A percentile compares a stretch with the other conserved stretches of the same genome.
Conservation (phyloP, 208 protist species). For the Leishmania mexicana region DNA sequence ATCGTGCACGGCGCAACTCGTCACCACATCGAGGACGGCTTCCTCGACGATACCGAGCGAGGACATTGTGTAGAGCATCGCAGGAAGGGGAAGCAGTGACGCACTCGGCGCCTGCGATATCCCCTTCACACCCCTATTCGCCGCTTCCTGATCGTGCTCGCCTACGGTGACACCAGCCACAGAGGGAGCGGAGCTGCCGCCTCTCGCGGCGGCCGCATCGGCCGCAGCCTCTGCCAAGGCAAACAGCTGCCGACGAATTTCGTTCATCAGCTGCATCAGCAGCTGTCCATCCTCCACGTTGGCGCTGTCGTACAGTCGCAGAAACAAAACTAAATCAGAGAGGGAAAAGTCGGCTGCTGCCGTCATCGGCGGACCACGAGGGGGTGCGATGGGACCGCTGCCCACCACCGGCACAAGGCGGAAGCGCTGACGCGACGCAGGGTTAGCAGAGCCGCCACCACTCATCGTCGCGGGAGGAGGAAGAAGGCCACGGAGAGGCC, state of each 20-base stretch:
- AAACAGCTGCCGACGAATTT: slow-evolving; percentile 54
- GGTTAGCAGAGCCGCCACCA: background rate
- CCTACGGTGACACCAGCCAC: background rate
- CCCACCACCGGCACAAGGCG: background rate
- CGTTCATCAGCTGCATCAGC: slow-evolving; percentile 53
- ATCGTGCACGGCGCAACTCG: slow-evolving; percentile 4
- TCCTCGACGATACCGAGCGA: slow-evolving; percentile 65
- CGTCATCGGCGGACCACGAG: background rate
- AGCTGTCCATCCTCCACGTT: slow-evolving; percentile 66
- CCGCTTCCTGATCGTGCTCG: background rate
- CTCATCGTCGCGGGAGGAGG: slow-evolving; percentile 5
- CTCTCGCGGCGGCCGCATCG: background rate
- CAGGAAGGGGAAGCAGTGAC: slow-evolving; percentile 37
- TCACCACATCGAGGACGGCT: slow-evolving; percentile 42
- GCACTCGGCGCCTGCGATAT: background rate
- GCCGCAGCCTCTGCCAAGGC: slow-evolving; percentile 11
- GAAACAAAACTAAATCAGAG: slow-evolving; percentile 45
- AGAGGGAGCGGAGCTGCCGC: background rate
- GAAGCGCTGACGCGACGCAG: slow-evolving; percentile 5
- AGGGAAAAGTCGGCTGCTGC: slow-evolving; percentile 29
- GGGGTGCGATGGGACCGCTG: background rate
- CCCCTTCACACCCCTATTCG: background rate
- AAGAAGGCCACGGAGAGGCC: slow-evolving; percentile 30
- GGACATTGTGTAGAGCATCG: slow-evolving; percentile 58
- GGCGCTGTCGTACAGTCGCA: slow-evolving; percentile 59